Evolutionary conservation across 2,329 filamentous ascomycete genomes (phyloP), one percentile per base, ranked within the genome.

Genomic region (Colletotrichum navitas): DNA sequence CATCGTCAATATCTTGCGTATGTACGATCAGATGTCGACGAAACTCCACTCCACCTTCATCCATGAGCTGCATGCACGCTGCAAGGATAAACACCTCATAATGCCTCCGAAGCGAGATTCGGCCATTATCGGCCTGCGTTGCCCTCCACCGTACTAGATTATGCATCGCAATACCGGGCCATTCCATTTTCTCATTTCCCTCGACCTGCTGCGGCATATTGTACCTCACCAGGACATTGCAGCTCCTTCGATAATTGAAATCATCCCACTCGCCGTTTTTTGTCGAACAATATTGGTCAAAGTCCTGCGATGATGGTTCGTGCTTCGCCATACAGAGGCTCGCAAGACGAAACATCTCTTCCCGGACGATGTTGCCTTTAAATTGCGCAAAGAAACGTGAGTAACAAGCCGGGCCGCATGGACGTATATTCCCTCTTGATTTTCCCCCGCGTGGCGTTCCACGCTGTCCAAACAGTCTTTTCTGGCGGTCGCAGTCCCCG

Each of bases 281-380:
- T 10, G 11, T 11, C n/a, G 45, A 49, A 14, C 24, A 3, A 49
- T 24, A 26, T 14, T 14, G 45, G 3, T 7, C 4, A 12, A 49
- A 24, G 0, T 49, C 10, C 2, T 24, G 8, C n/a, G n/a, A n/a
- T n/a, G n/a, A 2, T 10, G 1, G 10, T 12, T 11, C 1, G 8
- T n/a, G n/a, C 45, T 12, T 5, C 10, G n/a, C n/a, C 45, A 12
- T 26, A 11, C 3, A 11, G 12, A 24, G n/a, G 11, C 45, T 49
- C 26, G 45, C 45, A 49, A 49, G 45, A 24, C 45, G n/a, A 1
- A 49, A 49, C 3, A 24, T 24, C 45, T 49, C n/a, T 24, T 49
- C 45, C n/a, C 26, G 45, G 7, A 49, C n/a, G 5, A 49, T 12
- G 12, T 24, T 24, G n/a, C 45, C 45, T 24, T 24, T 10, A 1